phyloP scores from a whole-genome alignment of 2,329 filamentous ascomycete genomes.

The Taxawa tesnikishii region DNA sequence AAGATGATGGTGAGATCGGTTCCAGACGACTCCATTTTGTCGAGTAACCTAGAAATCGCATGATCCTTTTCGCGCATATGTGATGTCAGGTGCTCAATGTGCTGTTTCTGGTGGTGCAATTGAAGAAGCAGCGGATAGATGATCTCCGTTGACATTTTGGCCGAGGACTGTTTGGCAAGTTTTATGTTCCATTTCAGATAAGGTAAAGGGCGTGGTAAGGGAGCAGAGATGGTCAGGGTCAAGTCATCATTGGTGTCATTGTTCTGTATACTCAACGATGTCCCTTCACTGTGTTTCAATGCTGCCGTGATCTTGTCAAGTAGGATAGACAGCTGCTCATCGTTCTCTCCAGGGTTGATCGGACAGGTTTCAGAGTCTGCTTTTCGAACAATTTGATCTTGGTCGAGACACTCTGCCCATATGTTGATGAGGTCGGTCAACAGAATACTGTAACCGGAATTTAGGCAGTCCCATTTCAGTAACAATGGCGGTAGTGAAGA shows the following conservation, averaged over 20 bases:
- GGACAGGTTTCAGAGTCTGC: constrained; percentile 52
- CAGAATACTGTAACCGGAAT: constrained; percentile 49
- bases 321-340: constrained; percentile 55
- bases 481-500: constrained; percentile 34
- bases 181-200: constrained; percentile 54
- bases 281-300: constrained; percentile 25
- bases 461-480: constrained; percentile 44
- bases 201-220: constrained; percentile 49
- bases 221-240: constrained; percentile 43
- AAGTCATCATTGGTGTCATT: constrained; percentile 21
- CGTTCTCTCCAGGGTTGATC: constrained; percentile 61
- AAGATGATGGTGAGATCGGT: constrained; percentile 46
- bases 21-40: constrained; percentile 44
- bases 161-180: constrained; percentile 31
- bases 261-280: constrained; percentile 19
- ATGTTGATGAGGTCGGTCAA: constrained; percentile 61
- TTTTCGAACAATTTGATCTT: constrained; percentile 49
- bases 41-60: constrained; percentile 44
- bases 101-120: constrained; percentile 28
- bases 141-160: constrained; percentile 35
- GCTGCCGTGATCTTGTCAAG: constrained; percentile 48
- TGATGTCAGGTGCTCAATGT: constrained; percentile 35
- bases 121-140: constrained; percentile 41
- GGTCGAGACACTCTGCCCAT: constrained; percentile 57
- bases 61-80: constrained; percentile 46